Percentiles rank a stretch among this genome's conserved stretches.
Conservation (phyloP, 352 stramenopile genomes). For the Phytophthora lateralis region DNA sequence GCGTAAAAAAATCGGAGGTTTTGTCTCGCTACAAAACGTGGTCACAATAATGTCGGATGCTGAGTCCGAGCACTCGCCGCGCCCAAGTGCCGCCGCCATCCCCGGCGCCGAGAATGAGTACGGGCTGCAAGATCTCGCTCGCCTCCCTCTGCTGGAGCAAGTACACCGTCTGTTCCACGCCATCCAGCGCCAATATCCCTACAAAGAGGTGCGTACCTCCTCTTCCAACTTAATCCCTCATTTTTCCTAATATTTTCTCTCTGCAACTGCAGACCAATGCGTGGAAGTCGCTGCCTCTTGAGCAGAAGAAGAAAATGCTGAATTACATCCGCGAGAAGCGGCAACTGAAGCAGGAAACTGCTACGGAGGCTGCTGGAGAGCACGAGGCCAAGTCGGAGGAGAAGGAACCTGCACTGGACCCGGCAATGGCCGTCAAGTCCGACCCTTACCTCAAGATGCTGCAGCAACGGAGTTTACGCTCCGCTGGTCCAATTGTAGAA, state of each 20-base stretch:
- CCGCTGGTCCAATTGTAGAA: conserved; percentile 1
- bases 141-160: conserved; percentile 81
- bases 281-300: conserved; percentile 76
- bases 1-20: too few relatives aligned
- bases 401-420: conserved; percentile 15
- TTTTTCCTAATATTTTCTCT: not conserved
- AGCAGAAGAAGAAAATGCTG: conserved; percentile 84
- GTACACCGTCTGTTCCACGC: conserved; percentile 86
- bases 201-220: conserved; percentile 61
- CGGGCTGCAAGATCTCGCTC: conserved; percentile 64
- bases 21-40: not conserved
- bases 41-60: conserved; percentile 20
- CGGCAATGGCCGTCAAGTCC: conserved; percentile 39
- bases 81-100: not conserved
- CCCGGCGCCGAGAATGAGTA: conserved; percentile 57
- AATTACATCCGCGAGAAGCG: conserved; percentile 81
- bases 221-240: not conserved
- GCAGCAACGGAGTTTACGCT: conserved; percentile 65
- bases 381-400: conserved; percentile 15
- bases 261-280: conserved; percentile 53
- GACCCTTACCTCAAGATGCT: conserved; percentile 86
- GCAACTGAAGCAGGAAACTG: conserved; percentile 24
- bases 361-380: conserved; percentile 3
- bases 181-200: conserved; percentile 82
- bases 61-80: conserved; percentile 6